Evolutionary conservation across 129 eudicot genomes (phyloP).

Genomic region (Kitagawia praeruptora): DNA sequence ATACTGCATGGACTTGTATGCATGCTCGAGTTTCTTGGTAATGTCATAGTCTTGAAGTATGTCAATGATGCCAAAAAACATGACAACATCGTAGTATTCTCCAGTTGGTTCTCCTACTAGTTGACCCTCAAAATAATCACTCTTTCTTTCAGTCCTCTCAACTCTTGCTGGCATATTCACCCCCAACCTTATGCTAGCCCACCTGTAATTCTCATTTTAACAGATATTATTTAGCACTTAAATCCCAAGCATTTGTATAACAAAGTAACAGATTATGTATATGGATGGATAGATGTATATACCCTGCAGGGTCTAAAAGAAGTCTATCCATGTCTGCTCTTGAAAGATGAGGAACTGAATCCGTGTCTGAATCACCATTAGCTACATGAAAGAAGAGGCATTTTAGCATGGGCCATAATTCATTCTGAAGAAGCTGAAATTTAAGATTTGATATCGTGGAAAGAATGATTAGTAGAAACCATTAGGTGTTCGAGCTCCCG

Average conservation of each 20-base stretch:
- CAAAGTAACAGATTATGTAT: neutral
- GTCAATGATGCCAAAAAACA: constrained; percentile 68
- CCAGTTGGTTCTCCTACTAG: constrained; percentile 66
- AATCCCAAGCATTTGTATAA: neutral
- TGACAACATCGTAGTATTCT: constrained; percentile 40
- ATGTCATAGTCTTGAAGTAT: constrained; percentile 85
- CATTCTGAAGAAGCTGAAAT: neutral
- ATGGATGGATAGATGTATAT: neutral
- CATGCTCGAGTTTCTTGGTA: constrained; percentile 81
- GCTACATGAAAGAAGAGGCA: constrained; percentile 18
- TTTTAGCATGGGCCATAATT: neutral
- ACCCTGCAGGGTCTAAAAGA: constrained; percentile 35
- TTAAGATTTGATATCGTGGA: neutral
- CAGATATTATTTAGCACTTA: neutral
- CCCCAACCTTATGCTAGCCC: constrained; percentile 47
- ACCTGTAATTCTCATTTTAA: constrained; percentile 29
- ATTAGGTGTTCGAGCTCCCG: constrained; percentile 28
- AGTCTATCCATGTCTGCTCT: constrained; percentile 30
- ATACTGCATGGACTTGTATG: constrained; percentile 62
- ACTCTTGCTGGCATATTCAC: constrained; percentile 60
- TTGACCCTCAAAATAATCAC: constrained; percentile 27
- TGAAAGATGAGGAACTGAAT: constrained; percentile 43
- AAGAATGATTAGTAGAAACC: constrained; percentile 11
- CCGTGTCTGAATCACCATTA: constrained; percentile 26
- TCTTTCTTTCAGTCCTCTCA: constrained; percentile 39